Evolutionary conservation across 345 rosid species (phyloP).

Genomic region (Eucalyptus sp.): DNA sequence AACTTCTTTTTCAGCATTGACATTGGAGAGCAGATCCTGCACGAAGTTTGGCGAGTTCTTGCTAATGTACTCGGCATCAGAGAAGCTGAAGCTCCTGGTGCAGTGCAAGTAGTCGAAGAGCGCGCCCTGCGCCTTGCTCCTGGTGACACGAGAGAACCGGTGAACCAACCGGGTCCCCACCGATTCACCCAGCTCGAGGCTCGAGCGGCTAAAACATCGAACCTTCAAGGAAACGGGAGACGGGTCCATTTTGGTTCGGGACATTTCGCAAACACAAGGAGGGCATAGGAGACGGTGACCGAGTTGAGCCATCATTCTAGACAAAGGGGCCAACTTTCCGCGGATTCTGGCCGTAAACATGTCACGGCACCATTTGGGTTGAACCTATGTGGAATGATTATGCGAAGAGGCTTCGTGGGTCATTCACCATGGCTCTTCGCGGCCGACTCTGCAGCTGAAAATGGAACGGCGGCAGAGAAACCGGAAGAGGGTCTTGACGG

Average conservation of each 20-base stretch:
- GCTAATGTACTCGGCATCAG: slow-evolving; percentile 82
- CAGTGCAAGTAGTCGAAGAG: slow-evolving; percentile 69
- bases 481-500: background rate
- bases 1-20: slow-evolving; percentile 34
- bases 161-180: slow-evolving; percentile 3
- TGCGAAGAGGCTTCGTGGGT: background rate
- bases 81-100: slow-evolving; percentile 43
- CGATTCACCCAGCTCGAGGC: background rate
- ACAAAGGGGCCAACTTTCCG: background rate
- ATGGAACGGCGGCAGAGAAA: background rate
- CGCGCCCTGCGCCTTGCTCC: slow-evolving; percentile 41
- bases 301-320: background rate
- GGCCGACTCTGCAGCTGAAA: background rate
- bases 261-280: slow-evolving; percentile 9
- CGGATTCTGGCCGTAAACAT: background rate
- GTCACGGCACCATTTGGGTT: background rate
- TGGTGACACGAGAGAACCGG: slow-evolving; percentile 22
- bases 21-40: slow-evolving; percentile 34
- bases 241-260: slow-evolving; percentile 3
- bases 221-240: background rate
- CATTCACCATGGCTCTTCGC: background rate
- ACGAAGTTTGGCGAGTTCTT: slow-evolving; percentile 58
- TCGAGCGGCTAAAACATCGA: background rate
- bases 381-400: background rate
- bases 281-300: background rate